Evolutionary conservation across 2,329 filamentous ascomycete species (phyloP).

Genomic region (Graphilbum sp.): DNA sequence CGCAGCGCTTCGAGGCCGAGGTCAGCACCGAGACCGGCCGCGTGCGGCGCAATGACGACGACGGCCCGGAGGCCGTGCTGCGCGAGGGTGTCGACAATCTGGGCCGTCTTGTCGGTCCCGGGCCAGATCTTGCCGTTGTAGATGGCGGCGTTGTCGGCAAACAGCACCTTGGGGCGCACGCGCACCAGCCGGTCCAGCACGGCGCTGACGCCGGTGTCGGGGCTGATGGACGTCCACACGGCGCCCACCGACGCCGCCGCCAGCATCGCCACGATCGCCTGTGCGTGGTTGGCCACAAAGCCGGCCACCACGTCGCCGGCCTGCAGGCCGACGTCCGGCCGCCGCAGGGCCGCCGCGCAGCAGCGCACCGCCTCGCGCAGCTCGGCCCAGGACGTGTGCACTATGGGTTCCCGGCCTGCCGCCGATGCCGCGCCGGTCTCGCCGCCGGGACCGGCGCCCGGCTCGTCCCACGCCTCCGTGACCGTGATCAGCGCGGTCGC

Average conservation of each 20-base stretch:
- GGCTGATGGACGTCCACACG: slow-evolving; percentile 85
- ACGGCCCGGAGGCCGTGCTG: slow-evolving; percentile 53
- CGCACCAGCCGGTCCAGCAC: slow-evolving; percentile 77
- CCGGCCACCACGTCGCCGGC: slow-evolving; percentile 43
- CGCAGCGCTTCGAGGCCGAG: slow-evolving; percentile 25
- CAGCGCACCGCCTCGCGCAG: slow-evolving; percentile 61
- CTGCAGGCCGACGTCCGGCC: slow-evolving; percentile 40
- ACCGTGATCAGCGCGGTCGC: slow-evolving; percentile 60
- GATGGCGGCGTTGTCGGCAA: slow-evolving; percentile 72
- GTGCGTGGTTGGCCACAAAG: slow-evolving; percentile 79
- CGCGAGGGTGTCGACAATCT: slow-evolving; percentile 52
- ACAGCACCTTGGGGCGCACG: slow-evolving; percentile 67
- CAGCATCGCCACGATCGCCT: slow-evolving; percentile 78
- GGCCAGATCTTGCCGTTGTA: slow-evolving; percentile 87
- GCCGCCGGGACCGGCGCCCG: too few species aligned
- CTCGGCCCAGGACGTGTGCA: slow-evolving; percentile 53
- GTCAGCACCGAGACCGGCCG: slow-evolving; percentile 13
- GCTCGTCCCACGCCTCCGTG: slow-evolving; percentile 46
- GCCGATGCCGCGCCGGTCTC: too few species aligned
- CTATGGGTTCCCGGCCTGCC: slow-evolving; percentile 5
- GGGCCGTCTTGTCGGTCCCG: slow-evolving; percentile 60
- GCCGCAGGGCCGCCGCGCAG: slow-evolving; percentile 51
- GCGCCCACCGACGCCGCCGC: slow-evolving; percentile 69
- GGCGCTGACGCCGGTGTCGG: slow-evolving; percentile 81
- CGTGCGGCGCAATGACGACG: slow-evolving; percentile 50